Base-by-base conservation (phyloP, 768 basidiomycete genomes). In the Psilocybe azurescens region DNA sequence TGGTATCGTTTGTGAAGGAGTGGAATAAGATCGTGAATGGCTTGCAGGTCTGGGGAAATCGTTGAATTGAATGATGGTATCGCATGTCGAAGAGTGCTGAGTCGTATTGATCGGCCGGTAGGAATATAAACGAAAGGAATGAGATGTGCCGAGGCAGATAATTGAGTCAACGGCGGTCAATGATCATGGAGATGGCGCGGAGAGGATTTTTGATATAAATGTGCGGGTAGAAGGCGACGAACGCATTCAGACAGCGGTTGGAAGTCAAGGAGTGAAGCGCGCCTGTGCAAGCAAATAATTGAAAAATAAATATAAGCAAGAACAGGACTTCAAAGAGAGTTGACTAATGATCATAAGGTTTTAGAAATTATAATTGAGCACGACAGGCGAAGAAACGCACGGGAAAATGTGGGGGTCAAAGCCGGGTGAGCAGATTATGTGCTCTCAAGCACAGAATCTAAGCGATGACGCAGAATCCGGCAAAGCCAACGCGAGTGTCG, bases 381-480 rank as follows among this genome's bases (percentile, higher is more conserved):
- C 10, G 10, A 1, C 1, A 36, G 33, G 33, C 8, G 20, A n/a
- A 30, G 33, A 53, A 18, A 53, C 52, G 2, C n/a, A 36, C 32
- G 5, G 14, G 14, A 51, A 9, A 32, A 13, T 8, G 28, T 1
- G 52, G 38, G 41, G 41, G 20, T 3, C 5, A 29, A 20, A 50
- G 28, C 5, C 48, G 20, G 5, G 16, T 24, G n/a, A 36, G n/a
- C 52, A 48, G 24, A 48, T 48, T 16, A n/a, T 48, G 24, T 2
- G 7, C 14, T 28, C 16, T 28, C 16, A 20, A 18, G 20, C 3
- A 28, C 32, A 29, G 3, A 29, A 29, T n/a, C 20, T 28, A 44
- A 20, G 54, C 38, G 18, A 56, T 56, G 41, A 56, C 54, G 20
- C 54, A 56, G 39, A 44, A 56, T 28, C 54, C 54, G 8, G 24